Conservation (phyloP, 2,329 filamentous ascomycete genomes). For the Niveomyces coronatus region DNA sequence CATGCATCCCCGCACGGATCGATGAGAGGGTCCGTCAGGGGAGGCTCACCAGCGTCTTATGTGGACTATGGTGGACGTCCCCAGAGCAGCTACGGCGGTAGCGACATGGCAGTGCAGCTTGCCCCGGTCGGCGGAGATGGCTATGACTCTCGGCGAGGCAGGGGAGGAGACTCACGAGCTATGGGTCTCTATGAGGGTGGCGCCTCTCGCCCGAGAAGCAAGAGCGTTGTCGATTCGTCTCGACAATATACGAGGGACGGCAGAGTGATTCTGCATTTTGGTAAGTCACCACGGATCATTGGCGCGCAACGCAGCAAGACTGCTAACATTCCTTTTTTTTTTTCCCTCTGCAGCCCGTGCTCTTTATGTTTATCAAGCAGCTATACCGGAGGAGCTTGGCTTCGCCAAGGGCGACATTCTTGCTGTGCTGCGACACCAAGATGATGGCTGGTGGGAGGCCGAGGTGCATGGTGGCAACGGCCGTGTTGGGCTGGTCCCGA, state of each 20-base stretch:
- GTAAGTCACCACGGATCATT: constrained; percentile 51
- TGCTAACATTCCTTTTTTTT: constrained; percentile 16
- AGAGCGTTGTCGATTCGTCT: constrained; percentile 76
- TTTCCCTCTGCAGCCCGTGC: constrained; percentile 80
- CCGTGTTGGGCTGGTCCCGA: constrained; percentile 52
- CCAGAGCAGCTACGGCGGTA: constrained; percentile 37
- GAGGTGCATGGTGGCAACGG: constrained; percentile 66
- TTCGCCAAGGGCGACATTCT: constrained; percentile 90
- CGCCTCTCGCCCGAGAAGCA: constrained; percentile 55
- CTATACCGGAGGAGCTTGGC: constrained; percentile 87
- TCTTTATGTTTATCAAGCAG: constrained; percentile 87
- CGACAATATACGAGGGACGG: constrained; percentile 79
- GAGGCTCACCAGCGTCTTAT: constrained; percentile 39
- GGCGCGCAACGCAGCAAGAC: too few relatives aligned
- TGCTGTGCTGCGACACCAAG: constrained; percentile 80
- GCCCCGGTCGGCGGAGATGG: constrained; percentile 44
- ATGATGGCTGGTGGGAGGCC: constrained; percentile 99
- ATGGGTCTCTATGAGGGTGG: constrained; percentile 49
- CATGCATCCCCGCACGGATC: constrained; percentile 41
- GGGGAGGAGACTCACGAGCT: constrained; percentile 37
- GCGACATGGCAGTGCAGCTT: constrained; percentile 60
- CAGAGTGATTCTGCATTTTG: constrained; percentile 80
- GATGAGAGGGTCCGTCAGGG: constrained; percentile 31
- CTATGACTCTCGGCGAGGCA: constrained; percentile 47
- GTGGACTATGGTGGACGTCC: constrained; percentile 37